Percentiles rank a stretch among this genome's conserved stretches.
Conservation (phyloP, 2,329 filamentous ascomycete species). For the Phaeophleospora eucalypticola region DNA sequence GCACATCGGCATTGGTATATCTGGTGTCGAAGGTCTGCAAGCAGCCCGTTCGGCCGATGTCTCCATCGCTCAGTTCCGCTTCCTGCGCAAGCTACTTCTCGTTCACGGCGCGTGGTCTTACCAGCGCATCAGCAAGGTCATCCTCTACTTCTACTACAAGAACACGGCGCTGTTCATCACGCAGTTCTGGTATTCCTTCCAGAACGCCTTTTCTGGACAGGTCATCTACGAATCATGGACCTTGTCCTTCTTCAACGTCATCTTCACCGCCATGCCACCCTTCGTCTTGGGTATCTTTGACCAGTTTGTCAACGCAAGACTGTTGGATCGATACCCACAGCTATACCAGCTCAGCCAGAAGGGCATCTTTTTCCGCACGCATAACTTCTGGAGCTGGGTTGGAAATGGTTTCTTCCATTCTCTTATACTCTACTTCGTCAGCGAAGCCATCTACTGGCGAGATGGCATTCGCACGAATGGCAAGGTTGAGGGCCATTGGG, state of each 20-base stretch:
- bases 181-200: constrained; percentile 92
- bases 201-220: constrained; percentile 95
- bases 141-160: constrained; percentile 98
- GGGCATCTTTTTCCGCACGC: constrained; percentile 87
- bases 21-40: constrained; percentile 92
- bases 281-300: constrained; percentile 95
- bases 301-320: constrained; percentile 90
- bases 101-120: constrained; percentile 98
- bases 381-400: constrained; percentile 91
- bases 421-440: constrained; percentile 82
- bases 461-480: constrained; percentile 78
- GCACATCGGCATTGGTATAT: constrained; percentile 96
- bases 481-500: constrained; percentile 85
- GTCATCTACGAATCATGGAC: constrained; percentile 99
- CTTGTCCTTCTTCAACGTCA: constrained; percentile 98
- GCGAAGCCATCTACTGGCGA: constrained; percentile 73
- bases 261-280: constrained; percentile 91
- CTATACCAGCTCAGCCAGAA: constrained; percentile 90
- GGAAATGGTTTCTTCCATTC: constrained; percentile 94
- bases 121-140: constrained; percentile 92
- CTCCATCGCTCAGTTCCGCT: constrained; percentile 92
- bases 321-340: constrained; percentile 93
- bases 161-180: constrained; percentile 99
- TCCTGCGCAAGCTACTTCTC: constrained; percentile 84
- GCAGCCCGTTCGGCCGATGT: constrained; percentile 94